phyloP scores from a whole-genome alignment of 2,329 filamentous ascomycete genomes.

The Colletotrichum incanum region DNA sequence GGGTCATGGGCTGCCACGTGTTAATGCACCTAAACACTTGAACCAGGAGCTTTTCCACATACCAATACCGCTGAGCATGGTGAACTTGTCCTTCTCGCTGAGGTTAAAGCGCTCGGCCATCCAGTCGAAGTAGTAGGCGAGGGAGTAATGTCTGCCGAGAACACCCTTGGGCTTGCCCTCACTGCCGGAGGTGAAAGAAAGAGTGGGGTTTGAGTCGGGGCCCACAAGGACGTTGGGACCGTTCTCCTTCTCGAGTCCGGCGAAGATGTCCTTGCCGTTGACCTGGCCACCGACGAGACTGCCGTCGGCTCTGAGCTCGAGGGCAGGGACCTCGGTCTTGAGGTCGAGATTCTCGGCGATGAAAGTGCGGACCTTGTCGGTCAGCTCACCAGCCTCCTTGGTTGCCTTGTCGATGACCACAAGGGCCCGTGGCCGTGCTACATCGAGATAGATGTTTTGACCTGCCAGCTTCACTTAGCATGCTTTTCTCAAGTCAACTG shows the following conservation, averaged over 20 bases:
- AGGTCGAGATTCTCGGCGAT: slow-evolving; percentile 81
- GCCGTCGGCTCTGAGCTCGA: slow-evolving; percentile 82
- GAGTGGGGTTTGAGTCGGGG: slow-evolving; percentile 85
- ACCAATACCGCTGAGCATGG: slow-evolving; percentile 82
- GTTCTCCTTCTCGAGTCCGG: slow-evolving; percentile 62
- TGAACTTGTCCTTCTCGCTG: slow-evolving; percentile 79
- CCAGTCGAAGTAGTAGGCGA: slow-evolving; percentile 92
- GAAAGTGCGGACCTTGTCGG: slow-evolving; percentile 70
- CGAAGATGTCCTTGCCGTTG: slow-evolving; percentile 78
- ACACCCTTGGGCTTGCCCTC: slow-evolving; percentile 69
- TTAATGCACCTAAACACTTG: not conserved
- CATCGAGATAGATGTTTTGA: slow-evolving; percentile 80
- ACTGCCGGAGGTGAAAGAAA: slow-evolving; percentile 81
- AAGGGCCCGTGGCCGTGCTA: slow-evolving; percentile 81
- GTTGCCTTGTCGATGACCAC: slow-evolving; percentile 82
- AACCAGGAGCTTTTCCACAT: not conserved
- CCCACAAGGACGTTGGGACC: slow-evolving; percentile 83
- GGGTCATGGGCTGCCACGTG: slow-evolving; percentile 74
- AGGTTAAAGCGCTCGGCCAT: slow-evolving; percentile 89
- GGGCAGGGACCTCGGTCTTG: slow-evolving; percentile 80
- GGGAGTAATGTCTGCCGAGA: slow-evolving; percentile 86
- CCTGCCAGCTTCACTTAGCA: slow-evolving; percentile 12
- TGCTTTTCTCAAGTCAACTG: slow-evolving; percentile 67
- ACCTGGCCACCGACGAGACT: slow-evolving; percentile 77
- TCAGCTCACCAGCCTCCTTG: slow-evolving; percentile 73